Conservation (phyloP, 140 eudicot species). For the Oenanthe javanica region DNA sequence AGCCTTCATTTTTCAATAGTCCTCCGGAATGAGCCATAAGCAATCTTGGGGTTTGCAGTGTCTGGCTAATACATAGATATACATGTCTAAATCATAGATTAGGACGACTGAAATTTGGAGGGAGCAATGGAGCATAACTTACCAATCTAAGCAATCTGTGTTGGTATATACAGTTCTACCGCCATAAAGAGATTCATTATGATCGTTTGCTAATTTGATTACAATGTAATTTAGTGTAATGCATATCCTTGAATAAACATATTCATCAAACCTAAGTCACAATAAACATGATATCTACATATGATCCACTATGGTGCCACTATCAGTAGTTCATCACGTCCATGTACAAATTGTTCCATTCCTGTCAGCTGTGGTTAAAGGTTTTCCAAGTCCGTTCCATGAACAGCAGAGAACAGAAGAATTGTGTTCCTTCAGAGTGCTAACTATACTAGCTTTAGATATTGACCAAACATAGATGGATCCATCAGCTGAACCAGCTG, state of each 20-base stretch:
- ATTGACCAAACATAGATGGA: slow-evolving; percentile 72
- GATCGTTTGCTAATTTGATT: not conserved
- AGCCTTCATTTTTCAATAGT: no score
- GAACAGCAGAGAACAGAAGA: slow-evolving; percentile 71
- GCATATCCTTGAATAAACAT: not conserved
- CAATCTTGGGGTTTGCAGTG: no score
- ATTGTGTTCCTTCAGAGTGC: slow-evolving; percentile 73
- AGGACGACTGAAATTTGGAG: not conserved
- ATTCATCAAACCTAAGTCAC: not conserved
- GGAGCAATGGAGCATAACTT: no score
- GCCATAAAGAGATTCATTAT: no score
- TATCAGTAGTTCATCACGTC: slow-evolving; percentile 3
- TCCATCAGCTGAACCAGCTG: slow-evolving; percentile 92
- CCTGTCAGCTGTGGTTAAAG: slow-evolving; percentile 70
- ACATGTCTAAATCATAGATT: no score
- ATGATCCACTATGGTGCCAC: slow-evolving; percentile 35
- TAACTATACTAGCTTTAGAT: slow-evolving; percentile 47
- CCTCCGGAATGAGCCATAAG: no score
- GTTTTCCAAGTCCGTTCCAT: slow-evolving; percentile 89
- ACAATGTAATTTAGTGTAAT: not conserved
- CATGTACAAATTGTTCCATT: slow-evolving; percentile 74
- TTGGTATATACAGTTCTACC: no score
- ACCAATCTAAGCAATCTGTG: no score
- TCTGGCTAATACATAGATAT: no score
- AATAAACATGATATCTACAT: not conserved